Base-by-base conservation (phyloP, 164 flowering plant species). In the Aristolochia fimbriata region DNA sequence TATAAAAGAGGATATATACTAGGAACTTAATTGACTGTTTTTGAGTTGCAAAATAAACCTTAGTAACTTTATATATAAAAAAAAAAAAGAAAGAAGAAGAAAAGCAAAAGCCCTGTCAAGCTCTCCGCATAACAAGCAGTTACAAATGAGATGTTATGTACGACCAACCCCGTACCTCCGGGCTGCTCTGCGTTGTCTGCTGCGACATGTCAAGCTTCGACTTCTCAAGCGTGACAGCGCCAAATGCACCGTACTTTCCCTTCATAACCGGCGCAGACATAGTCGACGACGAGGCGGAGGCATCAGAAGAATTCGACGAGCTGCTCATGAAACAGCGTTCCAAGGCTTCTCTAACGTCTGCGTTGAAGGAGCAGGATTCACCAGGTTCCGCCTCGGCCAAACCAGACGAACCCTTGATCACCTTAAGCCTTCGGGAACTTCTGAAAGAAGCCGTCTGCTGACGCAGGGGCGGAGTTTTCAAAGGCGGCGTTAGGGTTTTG, bases 211-310 rank as follows among this genome's bases (percentile, higher is more conserved):
- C 94, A 15, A 92, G 85, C 78, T 93, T 93, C 58, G 83, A 70
- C 73, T 93, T 93, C 75, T 93, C 91, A 45, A 90, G 73, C 10
- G 96, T 90, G 11, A 83, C 85, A 12, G 88, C 78, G 10, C 89
- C 85, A 47, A 76, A 68, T 2, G 92, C 69, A n/a, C 99, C 91
- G 31, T 59, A 80, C 74, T 86, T 25, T 8, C 53, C 61, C 47
- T 85, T 88, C 96, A 88, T 90, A 47, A 70, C 73, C 48, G 86
- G 79, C 15, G 74, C 78, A 49, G 7, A 23, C 48, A 46, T 55
- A 5, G 46, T 15, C 0, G 62, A 57, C 15, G 66, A 51, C 37
- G 73, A 62, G 50, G 74, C 51, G 0, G 78, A 67, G 27, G 50
- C 21, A 55, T 53, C 43, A 37, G 12, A 37, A 37, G 43, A 55